phyloP scores from a whole-genome alignment of 2,329 filamentous ascomycete genomes.

The Elsinoe arachidis region DNA sequence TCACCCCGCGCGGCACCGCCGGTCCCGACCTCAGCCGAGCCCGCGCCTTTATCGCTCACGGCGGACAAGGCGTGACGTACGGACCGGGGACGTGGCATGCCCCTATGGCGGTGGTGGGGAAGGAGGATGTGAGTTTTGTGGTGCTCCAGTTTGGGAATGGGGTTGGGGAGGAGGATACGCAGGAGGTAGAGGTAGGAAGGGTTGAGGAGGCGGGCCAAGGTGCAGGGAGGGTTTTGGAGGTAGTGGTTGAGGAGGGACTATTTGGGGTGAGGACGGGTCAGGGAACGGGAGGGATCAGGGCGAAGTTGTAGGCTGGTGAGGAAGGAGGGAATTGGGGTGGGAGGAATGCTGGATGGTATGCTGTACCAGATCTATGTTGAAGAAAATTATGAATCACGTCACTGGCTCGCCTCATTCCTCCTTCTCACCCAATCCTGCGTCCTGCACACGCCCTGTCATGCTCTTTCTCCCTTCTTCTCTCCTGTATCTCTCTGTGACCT shows the following conservation, averaged over 20 bases:
- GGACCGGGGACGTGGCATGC: slow-evolving; percentile 90
- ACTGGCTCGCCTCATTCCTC: no score
- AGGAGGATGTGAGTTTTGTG: slow-evolving; percentile 66
- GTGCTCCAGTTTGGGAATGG: slow-evolving; percentile 86
- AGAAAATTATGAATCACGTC: neutral
- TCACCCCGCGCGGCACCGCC: slow-evolving; percentile 35
- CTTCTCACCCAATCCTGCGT: no score
- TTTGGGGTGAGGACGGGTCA: slow-evolving; percentile 9
- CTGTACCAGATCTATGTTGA: neutral
- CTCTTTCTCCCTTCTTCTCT: neutral
- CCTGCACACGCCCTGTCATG: no score
- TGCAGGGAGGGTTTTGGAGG: slow-evolving; percentile 20
- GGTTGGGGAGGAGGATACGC: slow-evolving; percentile 74
- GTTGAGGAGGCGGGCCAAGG: slow-evolving; percentile 27
- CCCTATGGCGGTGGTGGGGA: slow-evolving; percentile 82
- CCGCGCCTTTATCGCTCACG: slow-evolving; percentile 69
- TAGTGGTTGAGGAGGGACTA: slow-evolving; percentile 23
- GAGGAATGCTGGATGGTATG: neutral
- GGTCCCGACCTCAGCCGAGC: slow-evolving; percentile 64
- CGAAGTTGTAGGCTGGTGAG: neutral
- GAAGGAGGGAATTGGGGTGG: neutral
- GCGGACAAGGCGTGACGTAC: slow-evolving; percentile 81
- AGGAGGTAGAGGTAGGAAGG: slow-evolving; percentile 55
- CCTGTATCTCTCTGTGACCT: neutral
- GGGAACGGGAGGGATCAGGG: slow-evolving; percentile 6